These are phyloP conservation scores for Yamadazyma kanchanaburiensis DNA, from an alignment of 1,139 yeast species.

Conservation along the genomic window DNA sequence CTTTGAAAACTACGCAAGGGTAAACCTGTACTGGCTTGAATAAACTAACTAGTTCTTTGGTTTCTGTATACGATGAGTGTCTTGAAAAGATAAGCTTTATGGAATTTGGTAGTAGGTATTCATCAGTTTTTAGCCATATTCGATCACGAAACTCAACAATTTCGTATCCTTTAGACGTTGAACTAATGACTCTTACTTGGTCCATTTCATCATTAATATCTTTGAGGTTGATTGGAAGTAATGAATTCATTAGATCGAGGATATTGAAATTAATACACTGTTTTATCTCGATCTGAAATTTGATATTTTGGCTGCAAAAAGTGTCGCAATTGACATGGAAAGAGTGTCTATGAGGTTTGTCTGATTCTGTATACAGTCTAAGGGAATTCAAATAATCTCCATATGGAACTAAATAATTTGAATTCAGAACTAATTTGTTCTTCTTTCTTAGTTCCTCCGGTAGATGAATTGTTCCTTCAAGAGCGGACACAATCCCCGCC, in stretches of 20 bases:
- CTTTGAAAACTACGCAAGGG: constrained; percentile 37
- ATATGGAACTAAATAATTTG: no score
- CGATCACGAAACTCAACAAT: constrained; percentile 20
- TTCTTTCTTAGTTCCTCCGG: no score
- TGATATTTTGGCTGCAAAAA: constrained; percentile 6
- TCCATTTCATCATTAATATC: constrained; percentile 14
- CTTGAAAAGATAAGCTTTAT: constrained; percentile 46
- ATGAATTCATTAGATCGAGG: constrained; percentile 27
- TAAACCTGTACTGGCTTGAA: constrained; percentile 45
- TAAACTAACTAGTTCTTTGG: constrained; percentile 30
- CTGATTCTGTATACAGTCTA: no score
- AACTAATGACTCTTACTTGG: constrained; percentile 13
- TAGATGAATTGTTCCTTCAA: constrained; percentile 26
- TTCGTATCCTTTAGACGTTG: constrained; percentile 23
- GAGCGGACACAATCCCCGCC: constrained; percentile 33
- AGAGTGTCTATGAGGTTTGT: no score
- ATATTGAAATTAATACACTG: constrained; percentile 43
- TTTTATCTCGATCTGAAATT: constrained; percentile 22
- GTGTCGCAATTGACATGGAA: constrained; percentile 2
- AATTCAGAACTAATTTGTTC: no score
- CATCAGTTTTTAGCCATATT: constrained; percentile 26
- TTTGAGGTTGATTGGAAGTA: constrained; percentile 22
- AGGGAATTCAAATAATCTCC: neutral
- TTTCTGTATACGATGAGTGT: constrained; percentile 53
- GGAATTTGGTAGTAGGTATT: constrained; percentile 36